Evolutionary conservation across 1,284 basidiomycete genomes (phyloP).

Genomic region (Ceratobasidium sp.): DNA sequence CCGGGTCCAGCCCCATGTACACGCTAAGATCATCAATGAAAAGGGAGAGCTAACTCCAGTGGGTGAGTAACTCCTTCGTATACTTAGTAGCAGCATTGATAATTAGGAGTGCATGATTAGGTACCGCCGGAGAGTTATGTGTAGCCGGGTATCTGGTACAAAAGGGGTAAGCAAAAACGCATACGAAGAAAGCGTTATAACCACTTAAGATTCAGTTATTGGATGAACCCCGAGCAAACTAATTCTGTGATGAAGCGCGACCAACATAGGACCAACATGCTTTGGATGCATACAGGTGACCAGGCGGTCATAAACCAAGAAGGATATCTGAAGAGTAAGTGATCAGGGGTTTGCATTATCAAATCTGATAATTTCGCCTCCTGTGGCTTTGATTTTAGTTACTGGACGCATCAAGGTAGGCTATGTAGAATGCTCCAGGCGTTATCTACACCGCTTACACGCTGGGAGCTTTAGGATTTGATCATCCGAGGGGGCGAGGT

Average conservation of each 20-base stretch:
- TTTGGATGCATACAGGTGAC: constrained; percentile 89
- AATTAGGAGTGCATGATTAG: constrained; percentile 14
- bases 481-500: constrained; percentile 90
- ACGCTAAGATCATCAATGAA: constrained; percentile 71
- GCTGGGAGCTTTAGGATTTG: constrained; percentile 63
- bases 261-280: constrained; percentile 58
- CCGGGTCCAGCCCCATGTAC: constrained; percentile 74
- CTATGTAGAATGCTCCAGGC: constrained; percentile 47
- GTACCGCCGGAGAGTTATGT: constrained; percentile 72
- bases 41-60: constrained; percentile 49
- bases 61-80: constrained; percentile 11
- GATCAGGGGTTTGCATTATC: constrained; percentile 50
- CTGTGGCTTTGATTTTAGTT: constrained; percentile 58
- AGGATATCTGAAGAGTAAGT: constrained; percentile 74
- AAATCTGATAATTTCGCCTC: background rate
- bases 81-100: background rate
- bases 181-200: too few relatives aligned
- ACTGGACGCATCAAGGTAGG: constrained; percentile 76
- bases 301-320: constrained; percentile 83
- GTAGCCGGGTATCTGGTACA: constrained; percentile 79
- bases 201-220: too few relatives aligned
- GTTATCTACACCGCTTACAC: constrained; percentile 4
- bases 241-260: constrained; percentile 64
- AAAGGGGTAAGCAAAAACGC: constrained; percentile 70
- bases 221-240: constrained; percentile 77